These are phyloP conservation scores for Crithidia expoeki DNA, from an alignment of 208 protist species.

Conservation along the genomic window DNA sequence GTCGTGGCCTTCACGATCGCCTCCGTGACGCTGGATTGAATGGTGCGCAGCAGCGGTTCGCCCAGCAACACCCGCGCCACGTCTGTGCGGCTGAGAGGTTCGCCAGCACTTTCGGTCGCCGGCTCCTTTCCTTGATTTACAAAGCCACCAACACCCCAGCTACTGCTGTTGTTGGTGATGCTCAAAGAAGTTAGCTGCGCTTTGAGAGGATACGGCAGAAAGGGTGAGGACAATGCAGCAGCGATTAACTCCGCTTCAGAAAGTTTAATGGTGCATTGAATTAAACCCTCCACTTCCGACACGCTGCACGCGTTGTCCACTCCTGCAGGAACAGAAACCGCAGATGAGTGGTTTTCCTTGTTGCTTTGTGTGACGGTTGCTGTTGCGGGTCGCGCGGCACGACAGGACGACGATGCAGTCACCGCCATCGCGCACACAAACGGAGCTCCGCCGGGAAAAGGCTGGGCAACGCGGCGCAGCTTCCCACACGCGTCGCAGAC, in stretches of 20 bases:
- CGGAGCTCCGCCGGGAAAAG: conserved; percentile 79
- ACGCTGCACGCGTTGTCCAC: conserved; percentile 46
- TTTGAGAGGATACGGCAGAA: conserved; percentile 35
- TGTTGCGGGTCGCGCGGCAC: conserved; percentile 4
- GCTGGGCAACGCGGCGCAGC: conserved; percentile 80
- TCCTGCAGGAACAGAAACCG: neutral
- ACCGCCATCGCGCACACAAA: conserved; percentile 78
- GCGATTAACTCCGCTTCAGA: conserved; percentile 35
- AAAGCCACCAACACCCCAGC: neutral
- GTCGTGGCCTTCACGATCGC: neutral
- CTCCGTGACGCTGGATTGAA: conserved; percentile 25
- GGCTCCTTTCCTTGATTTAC: neutral
- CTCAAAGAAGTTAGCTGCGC: conserved; percentile 14
- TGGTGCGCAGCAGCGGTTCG: conserved; percentile 38
- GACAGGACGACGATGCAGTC: conserved; percentile 28
- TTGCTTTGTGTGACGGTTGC: neutral
- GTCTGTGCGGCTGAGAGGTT: conserved; percentile 12
- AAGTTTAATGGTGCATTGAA: conserved; percentile 28
- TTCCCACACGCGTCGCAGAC: conserved; percentile 82
- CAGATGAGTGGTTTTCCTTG: neutral
- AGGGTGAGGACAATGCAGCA: conserved; percentile 38
- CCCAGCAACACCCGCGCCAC: conserved; percentile 26
- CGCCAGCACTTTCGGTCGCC: neutral
- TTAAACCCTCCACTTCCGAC: conserved; percentile 59
- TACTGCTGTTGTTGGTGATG: neutral